phyloP scores from a whole-genome alignment of 148 eudicot genomes.

The Silene uniflora region DNA sequence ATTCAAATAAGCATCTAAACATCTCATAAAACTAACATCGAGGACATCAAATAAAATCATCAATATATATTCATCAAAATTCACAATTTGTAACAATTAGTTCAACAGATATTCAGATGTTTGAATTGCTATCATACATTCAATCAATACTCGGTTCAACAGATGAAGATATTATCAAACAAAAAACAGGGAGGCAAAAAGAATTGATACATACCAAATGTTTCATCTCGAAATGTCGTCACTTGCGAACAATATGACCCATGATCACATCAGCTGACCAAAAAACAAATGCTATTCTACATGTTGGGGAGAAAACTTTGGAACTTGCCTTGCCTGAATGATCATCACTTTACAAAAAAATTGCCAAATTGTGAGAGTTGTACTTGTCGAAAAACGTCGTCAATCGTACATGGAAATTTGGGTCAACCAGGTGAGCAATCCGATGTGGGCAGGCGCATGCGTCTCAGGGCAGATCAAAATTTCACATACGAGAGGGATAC shows the following conservation, averaged over 20 bases:
- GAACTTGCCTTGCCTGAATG: slow-evolving; percentile 12
- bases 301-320: slow-evolving; percentile 13
- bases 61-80: too few relatives aligned
- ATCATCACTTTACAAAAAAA: slow-evolving; percentile 9
- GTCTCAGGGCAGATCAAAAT: slow-evolving; percentile 9
- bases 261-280: slow-evolving; percentile 15
- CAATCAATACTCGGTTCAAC: too few relatives aligned
- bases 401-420: not conserved
- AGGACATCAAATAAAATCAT: too few relatives aligned
- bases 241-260: slow-evolving; percentile 26
- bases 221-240: slow-evolving; percentile 15
- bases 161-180: too few relatives aligned
- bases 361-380: not conserved
- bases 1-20: too few relatives aligned
- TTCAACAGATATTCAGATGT: too few relatives aligned
- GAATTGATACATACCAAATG: slow-evolving; percentile 28
- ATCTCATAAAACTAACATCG: too few relatives aligned
- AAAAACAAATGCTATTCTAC: slow-evolving; percentile 24
- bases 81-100: too few relatives aligned
- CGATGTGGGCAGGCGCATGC: not conserved
- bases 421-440: not conserved
- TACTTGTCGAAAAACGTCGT: slow-evolving; percentile 2
- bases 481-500: slow-evolving; percentile 10
- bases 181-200: slow-evolving; percentile 5
- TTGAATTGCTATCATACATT: too few relatives aligned